Base-by-base conservation (phyloP, 495 filamentous ascomycete species). In the Penicillium cataractarum region DNA sequence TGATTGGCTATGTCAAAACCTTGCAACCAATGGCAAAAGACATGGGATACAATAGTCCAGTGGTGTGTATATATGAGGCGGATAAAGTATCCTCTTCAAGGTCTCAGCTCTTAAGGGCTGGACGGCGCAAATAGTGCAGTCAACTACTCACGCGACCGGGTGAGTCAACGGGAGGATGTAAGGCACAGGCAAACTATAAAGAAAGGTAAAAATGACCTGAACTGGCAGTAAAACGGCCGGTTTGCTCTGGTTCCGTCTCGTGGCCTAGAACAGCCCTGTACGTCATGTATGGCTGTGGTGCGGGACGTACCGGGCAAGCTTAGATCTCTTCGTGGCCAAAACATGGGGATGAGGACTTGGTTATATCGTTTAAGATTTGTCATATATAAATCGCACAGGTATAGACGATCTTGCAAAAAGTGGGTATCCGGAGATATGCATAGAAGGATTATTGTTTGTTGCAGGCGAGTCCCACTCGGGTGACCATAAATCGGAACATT, bases 201-300 rank as follows among this genome's bases (percentile, higher is more conserved):
- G 17, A 44, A 37, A 37, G 9, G 12, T 12, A 15, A 37, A 12
- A 12, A 37, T 13, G 10, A 3, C 33, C 3, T 37, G 0, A 0
- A 1, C 12, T 46, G 8, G 40, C 46, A 50, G 26, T 39, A 4
- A 26, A 10, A 13, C 0, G 44, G 19, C 6, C 21, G 46, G 46
- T 24, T 29, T 17, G 51, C 15, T 35, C 51, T 31, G n/a, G 27
- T 54, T 29, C 19, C 51, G 51, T 35, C 26, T 21, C 27, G 31
- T 26, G 27, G 51, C 17, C 19, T 44, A 17, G 57, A 37, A 27
- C 31, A 53, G 58, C 58, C 58, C 37, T 31, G 29, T 61, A 61
- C 50, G 58, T 61, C 57, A 58, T 58, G 24, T 26, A 24, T 24
- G 22, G 57, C 8, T 27, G 29, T 12, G 24, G 51, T 53, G 58